These are phyloP conservation scores for Saturnispora hagleri DNA, from an alignment of 805 yeast genomes.

Conservation along the genomic window DNA sequence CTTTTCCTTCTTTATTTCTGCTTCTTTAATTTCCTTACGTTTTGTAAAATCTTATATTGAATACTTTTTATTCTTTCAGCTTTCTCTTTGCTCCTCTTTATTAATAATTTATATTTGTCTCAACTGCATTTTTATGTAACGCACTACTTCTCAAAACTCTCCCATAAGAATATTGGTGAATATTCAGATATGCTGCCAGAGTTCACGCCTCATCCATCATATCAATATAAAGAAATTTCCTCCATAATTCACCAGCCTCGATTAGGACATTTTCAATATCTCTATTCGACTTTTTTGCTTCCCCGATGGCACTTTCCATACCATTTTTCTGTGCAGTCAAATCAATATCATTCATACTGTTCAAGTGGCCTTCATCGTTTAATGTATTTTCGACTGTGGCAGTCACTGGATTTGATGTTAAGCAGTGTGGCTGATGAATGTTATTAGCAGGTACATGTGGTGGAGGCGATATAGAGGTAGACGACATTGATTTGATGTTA, in stretches of 20 bases:
- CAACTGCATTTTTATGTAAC: neutral
- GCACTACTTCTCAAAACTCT: neutral
- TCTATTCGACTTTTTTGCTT: slow-evolving; percentile 22
- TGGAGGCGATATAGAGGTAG: neutral
- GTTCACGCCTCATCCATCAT: slow-evolving; percentile 33
- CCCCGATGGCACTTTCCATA: slow-evolving; percentile 9
- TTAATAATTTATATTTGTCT: too few species aligned
- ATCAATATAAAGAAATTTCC: slow-evolving; percentile 68
- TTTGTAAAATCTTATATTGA: neutral
- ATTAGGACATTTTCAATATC: slow-evolving; percentile 65
- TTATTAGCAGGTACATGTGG: neutral
- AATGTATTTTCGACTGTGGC: slow-evolving; percentile 1
- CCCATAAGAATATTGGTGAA: neutral
- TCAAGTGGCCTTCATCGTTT: slow-evolving; percentile 3
- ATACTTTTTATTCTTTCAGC: neutral
- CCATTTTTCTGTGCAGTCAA: neutral
- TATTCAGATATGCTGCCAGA: neutral
- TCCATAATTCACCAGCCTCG: slow-evolving; percentile 84
- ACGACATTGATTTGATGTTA: neutral
- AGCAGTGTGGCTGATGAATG: neutral
- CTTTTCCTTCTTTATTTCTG: neutral
- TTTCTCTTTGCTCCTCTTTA: neutral
- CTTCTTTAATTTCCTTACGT: neutral
- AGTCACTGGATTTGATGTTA: neutral
- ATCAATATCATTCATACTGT: slow-evolving; percentile 1